These are phyloP conservation scores for Wallacemonas sp. DNA, from an alignment of 208 protist species.

Conservation along the genomic window DNA sequence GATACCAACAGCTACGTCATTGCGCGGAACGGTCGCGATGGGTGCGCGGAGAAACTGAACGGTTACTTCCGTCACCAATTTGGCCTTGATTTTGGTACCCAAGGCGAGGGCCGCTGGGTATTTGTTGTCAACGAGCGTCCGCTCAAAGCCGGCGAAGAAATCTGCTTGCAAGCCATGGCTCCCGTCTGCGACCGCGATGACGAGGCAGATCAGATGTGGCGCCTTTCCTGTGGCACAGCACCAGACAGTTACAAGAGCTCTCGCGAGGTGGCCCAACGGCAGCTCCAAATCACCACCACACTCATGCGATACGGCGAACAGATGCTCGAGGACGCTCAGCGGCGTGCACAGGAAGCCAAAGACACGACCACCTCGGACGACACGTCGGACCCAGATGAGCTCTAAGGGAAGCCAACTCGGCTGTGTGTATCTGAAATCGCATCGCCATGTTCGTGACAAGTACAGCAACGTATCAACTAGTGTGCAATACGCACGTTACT, in stretches of 20 bases:
- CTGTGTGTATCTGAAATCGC: background rate
- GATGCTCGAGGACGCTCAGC: conserved; percentile 13
- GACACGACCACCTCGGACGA: background rate
- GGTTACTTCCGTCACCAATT: conserved; percentile 50
- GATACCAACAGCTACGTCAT: conserved; percentile 73
- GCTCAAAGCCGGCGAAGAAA: conserved; percentile 69
- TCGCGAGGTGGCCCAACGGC: conserved; percentile 39
- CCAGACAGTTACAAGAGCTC: conserved; percentile 70
- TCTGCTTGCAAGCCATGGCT: conserved; percentile 84
- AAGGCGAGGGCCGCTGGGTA: conserved; percentile 60
- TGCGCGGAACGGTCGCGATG: conserved; percentile 46
- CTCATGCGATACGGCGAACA: conserved; percentile 41
- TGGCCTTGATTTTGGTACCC: conserved; percentile 55
- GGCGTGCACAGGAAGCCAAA: background rate
- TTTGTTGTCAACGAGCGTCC: conserved; percentile 66
- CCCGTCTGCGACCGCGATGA: conserved; percentile 82
- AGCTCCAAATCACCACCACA: conserved; percentile 41
- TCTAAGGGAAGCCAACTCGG: background rate
- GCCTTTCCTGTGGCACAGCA: conserved; percentile 69
- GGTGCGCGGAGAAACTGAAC: conserved; percentile 43
- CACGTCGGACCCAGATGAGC: background rate
- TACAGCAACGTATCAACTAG: too few relatives aligned
- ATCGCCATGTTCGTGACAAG: too few relatives aligned
- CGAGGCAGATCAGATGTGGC: conserved; percentile 87
- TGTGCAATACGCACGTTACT: too few relatives aligned